Evolutionary conservation across 1,284 basidiomycete species (phyloP).

Genomic region (Exsudoporus floridanus): DNA sequence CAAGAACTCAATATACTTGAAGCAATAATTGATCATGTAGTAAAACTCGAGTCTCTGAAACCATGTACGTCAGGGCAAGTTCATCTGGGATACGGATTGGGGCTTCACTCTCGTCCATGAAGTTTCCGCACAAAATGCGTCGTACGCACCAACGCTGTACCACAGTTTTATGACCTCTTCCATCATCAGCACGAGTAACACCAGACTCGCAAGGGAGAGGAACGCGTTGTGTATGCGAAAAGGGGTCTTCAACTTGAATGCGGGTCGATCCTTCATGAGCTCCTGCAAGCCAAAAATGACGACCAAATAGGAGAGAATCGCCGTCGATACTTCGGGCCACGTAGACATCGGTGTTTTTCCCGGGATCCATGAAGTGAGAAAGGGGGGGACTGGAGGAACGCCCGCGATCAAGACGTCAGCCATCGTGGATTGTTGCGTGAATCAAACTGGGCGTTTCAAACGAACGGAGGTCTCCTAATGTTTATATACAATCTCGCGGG

Average conservation of each 20-base stretch:
- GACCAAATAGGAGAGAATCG: constrained; percentile 79
- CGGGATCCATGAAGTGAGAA: constrained; percentile 65
- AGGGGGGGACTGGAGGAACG: constrained; percentile 43
- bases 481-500: too few species aligned
- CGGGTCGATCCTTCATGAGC: constrained; percentile 77
- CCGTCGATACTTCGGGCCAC: constrained; percentile 63
- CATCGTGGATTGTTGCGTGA: constrained; percentile 5
- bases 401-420: not conserved
- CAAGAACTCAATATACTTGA: constrained; percentile 90
- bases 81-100: not conserved
- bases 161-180: constrained; percentile 83
- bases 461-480: not conserved
- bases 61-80: constrained; percentile 12
- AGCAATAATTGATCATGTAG: constrained; percentile 98
- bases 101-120: constrained; percentile 82
- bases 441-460: not conserved
- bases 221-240: constrained; percentile 93
- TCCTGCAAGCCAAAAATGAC: constrained; percentile 85
- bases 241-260: constrained; percentile 75
- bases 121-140: constrained; percentile 72
- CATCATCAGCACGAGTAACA: constrained; percentile 80
- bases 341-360: constrained; percentile 82
- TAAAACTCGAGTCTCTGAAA: constrained; percentile 79
- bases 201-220: constrained; percentile 78
- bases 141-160: constrained; percentile 69